A percentile compares a stretch with the other conserved stretches of the same genome.
phyloP scores from a whole-genome alignment of 768 basidiomycete species.

The Tylopilus sp. region DNA sequence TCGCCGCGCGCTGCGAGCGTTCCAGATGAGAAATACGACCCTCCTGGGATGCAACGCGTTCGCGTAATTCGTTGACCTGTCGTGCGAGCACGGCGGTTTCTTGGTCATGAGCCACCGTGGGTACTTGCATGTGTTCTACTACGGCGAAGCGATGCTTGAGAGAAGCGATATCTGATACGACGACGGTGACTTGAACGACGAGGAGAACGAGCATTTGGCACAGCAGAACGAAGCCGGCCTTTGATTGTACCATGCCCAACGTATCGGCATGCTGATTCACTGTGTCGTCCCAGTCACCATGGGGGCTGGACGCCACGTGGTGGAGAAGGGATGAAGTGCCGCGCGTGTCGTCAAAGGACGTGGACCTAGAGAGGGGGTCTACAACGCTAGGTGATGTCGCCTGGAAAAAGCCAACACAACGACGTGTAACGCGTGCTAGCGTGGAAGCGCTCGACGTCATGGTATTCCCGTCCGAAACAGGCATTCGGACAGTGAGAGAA shows the following conservation, averaged over 20 bases:
- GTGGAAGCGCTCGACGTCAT: neutral
- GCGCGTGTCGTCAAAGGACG: neutral
- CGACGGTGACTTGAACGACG: neutral
- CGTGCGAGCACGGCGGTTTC: slow-evolving; percentile 5
- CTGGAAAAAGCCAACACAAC: neutral
- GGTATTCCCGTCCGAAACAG: neutral
- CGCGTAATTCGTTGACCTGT: slow-evolving; percentile 8
- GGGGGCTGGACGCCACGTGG: neutral
- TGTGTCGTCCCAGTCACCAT: neutral
- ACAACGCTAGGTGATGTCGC: neutral
- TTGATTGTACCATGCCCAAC: slow-evolving; percentile 4
- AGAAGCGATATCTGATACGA: slow-evolving; percentile 11
- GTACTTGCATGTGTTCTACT: slow-evolving; percentile 7
- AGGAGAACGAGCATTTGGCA: slow-evolving; percentile 5
- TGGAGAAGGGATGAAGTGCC: neutral
- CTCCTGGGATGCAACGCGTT: slow-evolving; percentile 11
- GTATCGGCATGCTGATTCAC: neutral
- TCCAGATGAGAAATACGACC: slow-evolving; percentile 9
- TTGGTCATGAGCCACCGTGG: neutral
- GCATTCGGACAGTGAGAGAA: slow-evolving; percentile 4
- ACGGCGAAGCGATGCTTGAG: slow-evolving; percentile 18
- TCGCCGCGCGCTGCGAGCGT: slow-evolving; percentile 5
- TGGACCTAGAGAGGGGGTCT: neutral
- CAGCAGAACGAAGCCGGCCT: slow-evolving; percentile 3
- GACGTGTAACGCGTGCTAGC: neutral